Evolutionary conservation across 2,329 filamentous ascomycete species (phyloP), one percentile per base, ranked within the genome.

Genomic region (Fusarium sp.): DNA sequence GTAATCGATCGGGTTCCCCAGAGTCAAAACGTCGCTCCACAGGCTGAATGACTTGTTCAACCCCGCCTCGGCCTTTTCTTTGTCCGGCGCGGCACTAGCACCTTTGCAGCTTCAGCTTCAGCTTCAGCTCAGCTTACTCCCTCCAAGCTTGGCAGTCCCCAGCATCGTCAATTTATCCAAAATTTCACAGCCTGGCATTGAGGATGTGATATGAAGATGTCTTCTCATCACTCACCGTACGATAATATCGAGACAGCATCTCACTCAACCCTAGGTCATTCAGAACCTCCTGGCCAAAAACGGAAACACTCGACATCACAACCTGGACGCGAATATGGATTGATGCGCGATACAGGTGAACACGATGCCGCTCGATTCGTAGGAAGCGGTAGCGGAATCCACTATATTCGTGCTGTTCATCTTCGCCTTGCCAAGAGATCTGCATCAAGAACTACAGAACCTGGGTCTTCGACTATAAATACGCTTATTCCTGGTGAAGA

Each of bases 381-480:
- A 9, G 88, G 88, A 8, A 89, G 87, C 57, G 86, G 86, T 21
- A 89, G 88, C 67, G 88, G 88, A 3, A 89, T 90, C n/a, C 85
- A 89, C 73, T 90, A 90, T 73, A 87, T 90, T 38, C 84, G 87
- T 10, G 85, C 86, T 25, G 88, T 90, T 4, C 88, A 88, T 46
- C 79, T 85, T 37, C 83, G 86, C 2, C 82, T 90, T 35, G 76
- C 76, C 9, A 71, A 74, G 30, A 73, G 69, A 35, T 78, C 75
- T 35, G 75, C 76, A 5, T 74, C 72, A 5, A 69, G 76, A 46
- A 64, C 64, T 5, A 74, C 67, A 9, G 71, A 69, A 9, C 37
- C 62, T 3, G 47, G 59, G 1, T 72, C 72, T 4, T 64, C 64
- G 2, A 53, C 69, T 1, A 75, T 77, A 40, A 77, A 71, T n/a